A percentile compares a stretch with the other conserved stretches of the same genome.
Conservation (phyloP, 345 rosid genomes). For the Citrus glauca region DNA sequence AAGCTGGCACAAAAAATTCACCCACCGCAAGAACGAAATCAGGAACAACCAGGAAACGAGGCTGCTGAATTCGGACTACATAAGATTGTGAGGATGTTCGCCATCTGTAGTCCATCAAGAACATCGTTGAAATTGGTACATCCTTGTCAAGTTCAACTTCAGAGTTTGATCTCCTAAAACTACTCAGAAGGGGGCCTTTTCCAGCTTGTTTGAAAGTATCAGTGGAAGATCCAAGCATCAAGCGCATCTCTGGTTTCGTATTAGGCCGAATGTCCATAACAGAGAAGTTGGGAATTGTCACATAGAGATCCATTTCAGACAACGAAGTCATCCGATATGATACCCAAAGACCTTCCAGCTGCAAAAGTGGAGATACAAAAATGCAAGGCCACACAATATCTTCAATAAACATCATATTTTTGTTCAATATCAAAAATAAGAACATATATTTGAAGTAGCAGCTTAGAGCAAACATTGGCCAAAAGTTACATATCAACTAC, state of each 20-base stretch:
- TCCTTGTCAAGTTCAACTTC: conserved; percentile 51
- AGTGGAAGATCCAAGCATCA: conserved; percentile 95
- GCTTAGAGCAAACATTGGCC: background rate
- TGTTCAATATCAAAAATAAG: background rate
- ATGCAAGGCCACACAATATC: background rate
- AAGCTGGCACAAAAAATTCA: conserved; percentile 91
- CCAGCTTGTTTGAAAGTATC: conserved; percentile 81
- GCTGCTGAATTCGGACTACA: conserved; percentile 90
- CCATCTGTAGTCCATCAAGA: conserved; percentile 95
- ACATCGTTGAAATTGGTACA: conserved; percentile 76
- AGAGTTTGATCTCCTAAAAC: conserved; percentile 44
- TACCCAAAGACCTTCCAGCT: conserved; percentile 98
- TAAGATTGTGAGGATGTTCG: conserved; percentile 79
- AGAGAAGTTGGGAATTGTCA: conserved; percentile 86
- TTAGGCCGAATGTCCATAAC: conserved; percentile 80
- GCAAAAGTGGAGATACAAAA: conserved; percentile 24
- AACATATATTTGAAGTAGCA: background rate
- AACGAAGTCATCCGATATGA: conserved; percentile 84
- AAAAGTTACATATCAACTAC: background rate
- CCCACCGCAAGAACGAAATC: conserved; percentile 95
- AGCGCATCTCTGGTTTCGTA: conserved; percentile 93
- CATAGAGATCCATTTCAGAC: conserved; percentile 89
- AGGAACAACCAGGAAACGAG: conserved; percentile 90
- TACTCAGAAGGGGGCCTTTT: conserved; percentile 46
- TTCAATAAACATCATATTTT: background rate